Evolutionary conservation across 306 rosid genomes (phyloP), one percentile per base, ranked within the genome.

Genomic region (Glycine tomentella): DNA sequence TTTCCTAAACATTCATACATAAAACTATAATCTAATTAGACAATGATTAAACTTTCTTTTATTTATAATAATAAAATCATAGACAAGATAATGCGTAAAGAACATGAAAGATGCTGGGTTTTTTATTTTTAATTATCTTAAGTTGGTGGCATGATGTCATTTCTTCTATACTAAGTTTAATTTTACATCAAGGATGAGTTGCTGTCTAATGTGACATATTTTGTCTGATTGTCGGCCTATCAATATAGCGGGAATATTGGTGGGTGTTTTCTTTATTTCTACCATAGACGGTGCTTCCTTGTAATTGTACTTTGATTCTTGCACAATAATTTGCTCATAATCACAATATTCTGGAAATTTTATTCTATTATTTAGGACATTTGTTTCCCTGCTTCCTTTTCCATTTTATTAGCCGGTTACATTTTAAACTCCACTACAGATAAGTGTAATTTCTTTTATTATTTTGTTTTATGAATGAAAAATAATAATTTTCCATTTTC

Each of bases 201-300:
- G 25, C n/a, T 82, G 89, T 86, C 87, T 79, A 66, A 62, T 76
- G 90, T 89, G 95, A 92, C 98, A 92, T 81, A 88, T 84, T 92
- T 86, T 94, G 98, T 88, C 95, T 75, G 52, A 84, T 84, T 92
- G 98, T 92, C 94, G 92, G 91, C 97, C 98, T 92, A 89, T 85
- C 98, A 94, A 88, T 45, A 80, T 87, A 88, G 85, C 98, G 96
- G 93, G 98, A 94, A 94, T 94, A 94, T 90, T 90, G 98, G 89
- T 62, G 65, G 80, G 16, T 89, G 88, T 90, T 90, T 76, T 66
- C 64, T 58, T 25, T 25, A 20, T 25, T 42, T 79, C n/a, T 77
- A 20, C 8, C 42, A 31, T 14, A 40, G 49, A 83, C 71, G 64
- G 14, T 84, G 81, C 80, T 70, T 75, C 84, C 33, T 72, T 57